Evolutionary conservation across 179 eudicot genomes (phyloP), one percentile per base, ranked within the genome.

Genomic region (Spergularia azorica): DNA sequence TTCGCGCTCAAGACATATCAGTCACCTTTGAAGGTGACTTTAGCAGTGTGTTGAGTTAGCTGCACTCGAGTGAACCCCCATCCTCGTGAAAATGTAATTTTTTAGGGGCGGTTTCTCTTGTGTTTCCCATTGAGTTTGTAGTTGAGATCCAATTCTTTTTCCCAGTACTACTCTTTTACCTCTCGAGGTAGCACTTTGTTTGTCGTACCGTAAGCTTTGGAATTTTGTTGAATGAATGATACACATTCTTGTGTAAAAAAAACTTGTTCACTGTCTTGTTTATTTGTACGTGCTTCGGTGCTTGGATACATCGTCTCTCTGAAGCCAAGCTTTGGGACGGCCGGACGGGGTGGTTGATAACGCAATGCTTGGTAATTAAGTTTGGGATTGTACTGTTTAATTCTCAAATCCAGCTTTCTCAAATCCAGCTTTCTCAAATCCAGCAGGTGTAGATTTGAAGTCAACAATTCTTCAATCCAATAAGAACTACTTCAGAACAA

Each of bases 161-260:
- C 32, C 50, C 14, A 2, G 52, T 61, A 8, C 16, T 0, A 17
- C 16, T 46, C 11, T 14, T 56, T 13, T 39, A 9, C 43, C 32
- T 63, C 17, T 57, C 14, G 75, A 64, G 72, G 66, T 56, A 62
- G 66, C 69, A 72, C 57, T 38, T 57, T 80, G 56, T 76, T 62
- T 66, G 61, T 72, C 57, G 74, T 71, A 54, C 16, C 61, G 67
- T 20, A 18, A 64, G 17, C 39, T 15, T 46, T 75, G 52, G 3
- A 36, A 1, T 68, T 61, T 38, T 52, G 41, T 77, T 70, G 12
- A 43, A 41, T 64, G 36, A 63, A 72, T 59, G 73, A 72, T 61
- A n/a, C 78, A 81, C 84, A 77, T 72, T 76, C 77, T 76, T 81
- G 74, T 72, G 77, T 72, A 71, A 60, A 74, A 61, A 38, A 52